Percentiles rank a stretch among this genome's conserved stretches.
These are phyloP conservation scores for Claviceps spartinae DNA, from an alignment of 2,329 filamentous ascomycete species.

Conservation along the genomic window DNA sequence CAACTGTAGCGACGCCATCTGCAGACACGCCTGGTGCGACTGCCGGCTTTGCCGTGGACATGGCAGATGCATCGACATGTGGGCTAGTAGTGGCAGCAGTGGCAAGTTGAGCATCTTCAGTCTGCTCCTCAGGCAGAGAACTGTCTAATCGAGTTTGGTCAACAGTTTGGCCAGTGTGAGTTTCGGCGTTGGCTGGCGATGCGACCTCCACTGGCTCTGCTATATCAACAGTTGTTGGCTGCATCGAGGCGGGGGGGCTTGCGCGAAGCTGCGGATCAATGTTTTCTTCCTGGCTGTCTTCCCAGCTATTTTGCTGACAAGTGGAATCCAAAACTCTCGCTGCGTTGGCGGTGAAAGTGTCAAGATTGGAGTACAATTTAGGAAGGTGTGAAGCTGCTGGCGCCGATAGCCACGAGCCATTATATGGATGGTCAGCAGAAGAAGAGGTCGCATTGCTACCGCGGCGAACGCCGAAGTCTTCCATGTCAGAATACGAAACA, in stretches of 20 bases:
- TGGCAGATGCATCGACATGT: not conserved
- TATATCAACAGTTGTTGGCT: not conserved
- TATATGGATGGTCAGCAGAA: conserved; percentile 13
- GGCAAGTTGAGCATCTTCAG: not conserved
- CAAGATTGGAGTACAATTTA: not conserved
- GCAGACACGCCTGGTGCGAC: not conserved
- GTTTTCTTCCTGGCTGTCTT: not conserved
- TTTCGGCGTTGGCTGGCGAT: not conserved
- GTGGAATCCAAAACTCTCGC: not conserved
- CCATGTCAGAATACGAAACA: conserved; percentile 22
- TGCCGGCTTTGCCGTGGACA: not conserved
- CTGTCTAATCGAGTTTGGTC: not conserved
- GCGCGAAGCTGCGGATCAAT: conserved; percentile 6
- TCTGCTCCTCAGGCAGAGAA: not conserved
- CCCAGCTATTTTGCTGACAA: no score
- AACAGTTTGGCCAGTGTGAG: not conserved
- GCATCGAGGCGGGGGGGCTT: conserved; percentile 1
- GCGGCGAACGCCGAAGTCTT: conserved; percentile 17
- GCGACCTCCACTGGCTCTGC: not conserved
- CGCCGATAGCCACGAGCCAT: conserved; percentile 10
- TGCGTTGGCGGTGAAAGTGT: not conserved
- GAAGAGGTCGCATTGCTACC: conserved; percentile 16
- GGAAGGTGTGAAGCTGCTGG: conserved; percentile 4
- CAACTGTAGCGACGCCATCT: not conserved
- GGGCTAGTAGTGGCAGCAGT: not conserved